These are phyloP conservation scores for Thozetella sp. DNA, from an alignment of 495 filamentous ascomycete species.

Conservation along the genomic window DNA sequence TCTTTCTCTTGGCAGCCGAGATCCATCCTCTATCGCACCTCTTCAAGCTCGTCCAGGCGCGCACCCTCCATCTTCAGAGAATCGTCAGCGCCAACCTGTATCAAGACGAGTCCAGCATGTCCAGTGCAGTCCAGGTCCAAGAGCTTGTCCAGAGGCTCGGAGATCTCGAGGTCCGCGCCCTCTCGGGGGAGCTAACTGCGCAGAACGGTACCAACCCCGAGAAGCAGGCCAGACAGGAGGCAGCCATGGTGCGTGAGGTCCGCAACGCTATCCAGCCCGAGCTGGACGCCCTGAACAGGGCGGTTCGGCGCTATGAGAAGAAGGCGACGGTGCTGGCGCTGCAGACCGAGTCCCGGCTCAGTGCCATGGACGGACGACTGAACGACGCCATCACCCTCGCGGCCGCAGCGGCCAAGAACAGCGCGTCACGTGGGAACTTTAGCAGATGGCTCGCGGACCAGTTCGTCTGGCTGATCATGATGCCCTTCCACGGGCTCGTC, in stretches of 20 bases:
- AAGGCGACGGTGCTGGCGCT: slow-evolving; percentile 69
- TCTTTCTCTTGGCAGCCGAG: slow-evolving; percentile 89
- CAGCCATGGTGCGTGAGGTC: slow-evolving; percentile 57
- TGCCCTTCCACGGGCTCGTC: slow-evolving; percentile 32
- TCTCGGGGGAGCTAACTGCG: slow-evolving; percentile 25
- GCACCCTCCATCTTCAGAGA: slow-evolving; percentile 83
- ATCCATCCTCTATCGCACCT: slow-evolving; percentile 79
- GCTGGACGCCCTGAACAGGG: slow-evolving; percentile 85
- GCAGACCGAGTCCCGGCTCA: slow-evolving; percentile 75
- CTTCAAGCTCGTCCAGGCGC: slow-evolving; percentile 74
- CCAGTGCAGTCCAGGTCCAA: slow-evolving; percentile 44
- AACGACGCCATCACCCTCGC: slow-evolving; percentile 80
- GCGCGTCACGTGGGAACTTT: slow-evolving; percentile 11
- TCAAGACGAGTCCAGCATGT: slow-evolving; percentile 34
- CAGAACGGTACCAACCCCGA: slow-evolving; percentile 19
- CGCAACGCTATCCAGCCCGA: slow-evolving; percentile 73
- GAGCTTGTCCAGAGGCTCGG: slow-evolving; percentile 67
- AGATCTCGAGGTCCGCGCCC: slow-evolving; percentile 66
- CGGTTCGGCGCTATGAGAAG: slow-evolving; percentile 93
- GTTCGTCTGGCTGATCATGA: slow-evolving; percentile 14
- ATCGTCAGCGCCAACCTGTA: slow-evolving; percentile 60
- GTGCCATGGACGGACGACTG: slow-evolving; percentile 66
- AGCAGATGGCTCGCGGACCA: slow-evolving; percentile 24
- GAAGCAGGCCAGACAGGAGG: slow-evolving; percentile 28
- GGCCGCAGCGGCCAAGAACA: slow-evolving; percentile 67